phyloP scores from a whole-genome alignment of 441 rosid species.

The Adansonia madagascariensis region DNA sequence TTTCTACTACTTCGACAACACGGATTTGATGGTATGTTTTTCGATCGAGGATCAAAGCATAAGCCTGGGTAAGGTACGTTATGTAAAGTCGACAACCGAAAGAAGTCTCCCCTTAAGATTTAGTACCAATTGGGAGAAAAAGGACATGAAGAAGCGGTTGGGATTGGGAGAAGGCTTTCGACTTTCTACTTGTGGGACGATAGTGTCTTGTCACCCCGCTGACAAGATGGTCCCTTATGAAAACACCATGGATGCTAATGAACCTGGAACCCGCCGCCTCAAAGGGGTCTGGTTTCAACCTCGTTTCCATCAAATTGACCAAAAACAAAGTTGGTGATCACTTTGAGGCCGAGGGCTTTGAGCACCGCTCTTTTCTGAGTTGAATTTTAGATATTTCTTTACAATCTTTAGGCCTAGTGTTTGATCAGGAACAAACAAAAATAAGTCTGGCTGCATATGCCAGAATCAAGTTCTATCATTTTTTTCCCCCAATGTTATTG shows the following conservation, averaged over 20 bases:
- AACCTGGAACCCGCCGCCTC: neutral
- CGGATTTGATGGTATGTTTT: neutral
- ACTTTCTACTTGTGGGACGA: constrained; percentile 34
- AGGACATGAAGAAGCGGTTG: neutral
- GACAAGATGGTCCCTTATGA: constrained; percentile 24
- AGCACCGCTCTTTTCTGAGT: neutral
- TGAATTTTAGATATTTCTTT: neutral
- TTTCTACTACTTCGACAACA: constrained; percentile 24
- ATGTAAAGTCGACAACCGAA: neutral
- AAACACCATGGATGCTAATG: neutral
- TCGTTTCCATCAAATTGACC: constrained; percentile 34
- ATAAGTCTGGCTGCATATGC: neutral
- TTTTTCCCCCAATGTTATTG: neutral
- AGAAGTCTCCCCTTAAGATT: neutral
- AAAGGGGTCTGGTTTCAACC: constrained; percentile 44
- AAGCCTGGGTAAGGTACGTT: neutral
- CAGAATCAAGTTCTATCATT: neutral
- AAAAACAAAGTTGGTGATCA: constrained; percentile 28
- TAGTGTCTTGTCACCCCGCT: neutral
- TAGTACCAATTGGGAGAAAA: neutral
- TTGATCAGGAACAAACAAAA: neutral
- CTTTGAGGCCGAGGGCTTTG: neutral
- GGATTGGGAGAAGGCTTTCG: constrained; percentile 18
- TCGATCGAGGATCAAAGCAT: neutral
- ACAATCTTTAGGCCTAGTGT: neutral